Percentiles rank a stretch among this genome's conserved stretches.
phyloP scores from a whole-genome alignment of 495 filamentous ascomycete genomes.

The Penicillium riverlandense region DNA sequence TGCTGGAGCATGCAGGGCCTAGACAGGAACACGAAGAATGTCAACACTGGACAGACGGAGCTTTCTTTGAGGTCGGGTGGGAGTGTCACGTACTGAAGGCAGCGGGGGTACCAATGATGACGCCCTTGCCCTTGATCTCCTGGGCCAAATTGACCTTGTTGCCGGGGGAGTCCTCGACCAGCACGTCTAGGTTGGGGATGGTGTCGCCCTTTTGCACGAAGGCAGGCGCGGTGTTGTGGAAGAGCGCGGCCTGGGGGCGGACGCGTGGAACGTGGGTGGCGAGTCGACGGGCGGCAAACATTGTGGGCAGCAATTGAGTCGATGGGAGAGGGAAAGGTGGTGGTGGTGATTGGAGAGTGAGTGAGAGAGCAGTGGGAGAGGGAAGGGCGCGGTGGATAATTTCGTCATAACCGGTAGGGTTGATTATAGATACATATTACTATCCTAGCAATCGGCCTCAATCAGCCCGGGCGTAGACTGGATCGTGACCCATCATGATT shows the following conservation, averaged over 20 bases:
- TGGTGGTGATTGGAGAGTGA: not conserved
- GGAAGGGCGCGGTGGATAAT: not conserved
- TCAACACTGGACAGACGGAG: constrained; percentile 3
- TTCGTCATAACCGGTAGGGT: not conserved
- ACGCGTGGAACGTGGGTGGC: constrained; percentile 28
- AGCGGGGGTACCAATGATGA: constrained; percentile 87
- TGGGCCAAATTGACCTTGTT: constrained; percentile 82
- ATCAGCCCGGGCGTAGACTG: too few species aligned
- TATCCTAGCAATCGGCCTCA: too few species aligned
- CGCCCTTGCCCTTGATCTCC: constrained; percentile 62
- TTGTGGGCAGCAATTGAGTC: constrained; percentile 8
- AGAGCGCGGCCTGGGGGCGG: constrained; percentile 29
- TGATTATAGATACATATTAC: too few species aligned
- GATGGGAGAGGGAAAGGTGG: not conserved
- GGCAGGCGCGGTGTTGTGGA: constrained; percentile 49
- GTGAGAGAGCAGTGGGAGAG: not conserved
- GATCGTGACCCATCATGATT: too few species aligned
- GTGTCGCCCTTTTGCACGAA: constrained; percentile 54
- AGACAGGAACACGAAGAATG: constrained; percentile 3
- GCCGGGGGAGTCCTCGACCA: constrained; percentile 56
- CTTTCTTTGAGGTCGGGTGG: not conserved
- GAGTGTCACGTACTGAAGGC: constrained; percentile 60
- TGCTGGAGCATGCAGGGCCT: constrained; percentile 69
- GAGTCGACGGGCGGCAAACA: constrained; percentile 40
- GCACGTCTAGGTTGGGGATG: constrained; percentile 53